phyloP scores from a whole-genome alignment of 768 basidiomycete species.

The Leccinum subgranulosum region DNA sequence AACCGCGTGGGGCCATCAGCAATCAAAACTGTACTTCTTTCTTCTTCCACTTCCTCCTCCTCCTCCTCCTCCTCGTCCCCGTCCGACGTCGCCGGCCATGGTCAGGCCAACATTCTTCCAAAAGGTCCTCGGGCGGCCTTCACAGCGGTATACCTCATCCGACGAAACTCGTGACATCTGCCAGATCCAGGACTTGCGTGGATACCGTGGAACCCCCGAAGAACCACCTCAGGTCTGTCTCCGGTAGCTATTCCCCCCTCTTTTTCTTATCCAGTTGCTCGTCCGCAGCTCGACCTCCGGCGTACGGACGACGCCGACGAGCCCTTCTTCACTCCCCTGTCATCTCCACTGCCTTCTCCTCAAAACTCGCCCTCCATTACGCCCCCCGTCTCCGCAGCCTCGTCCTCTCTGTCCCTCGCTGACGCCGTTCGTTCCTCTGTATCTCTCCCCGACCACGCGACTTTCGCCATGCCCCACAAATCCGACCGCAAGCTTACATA shows the following conservation, averaged over 20 bases:
- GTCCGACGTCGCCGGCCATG: slow-evolving; percentile 33
- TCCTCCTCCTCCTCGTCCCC: slow-evolving; percentile 4
- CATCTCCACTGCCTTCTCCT: slow-evolving; percentile 18
- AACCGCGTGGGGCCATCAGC: slow-evolving; percentile 17
- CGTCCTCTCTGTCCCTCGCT: slow-evolving; percentile 28
- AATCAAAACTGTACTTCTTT: neutral
- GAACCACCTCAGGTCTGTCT: slow-evolving; percentile 20
- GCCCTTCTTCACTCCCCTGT: slow-evolving; percentile 49
- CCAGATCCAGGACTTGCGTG: slow-evolving; percentile 2
- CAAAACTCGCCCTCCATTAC: slow-evolving; percentile 21
- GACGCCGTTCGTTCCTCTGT: slow-evolving; percentile 34
- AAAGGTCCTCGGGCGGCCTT: slow-evolving; percentile 58
- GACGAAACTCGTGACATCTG: slow-evolving; percentile 5
- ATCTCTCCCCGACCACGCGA: slow-evolving; percentile 29
- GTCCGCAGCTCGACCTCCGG: slow-evolving; percentile 15
- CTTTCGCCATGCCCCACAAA: slow-evolving; percentile 19
- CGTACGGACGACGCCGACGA: slow-evolving; percentile 33
- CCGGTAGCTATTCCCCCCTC: neutral
- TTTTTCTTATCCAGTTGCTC: slow-evolving; percentile 4
- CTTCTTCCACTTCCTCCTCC: neutral
- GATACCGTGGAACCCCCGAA: slow-evolving; percentile 8
- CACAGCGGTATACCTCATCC: slow-evolving; percentile 51
- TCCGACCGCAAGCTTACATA: slow-evolving; percentile 33
- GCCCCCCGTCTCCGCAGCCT: slow-evolving; percentile 26
- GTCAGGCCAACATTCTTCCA: slow-evolving; percentile 58